Evolutionary conservation across 805 yeast genomes (phyloP).

Genomic region (Yarrowia bubula): DNA sequence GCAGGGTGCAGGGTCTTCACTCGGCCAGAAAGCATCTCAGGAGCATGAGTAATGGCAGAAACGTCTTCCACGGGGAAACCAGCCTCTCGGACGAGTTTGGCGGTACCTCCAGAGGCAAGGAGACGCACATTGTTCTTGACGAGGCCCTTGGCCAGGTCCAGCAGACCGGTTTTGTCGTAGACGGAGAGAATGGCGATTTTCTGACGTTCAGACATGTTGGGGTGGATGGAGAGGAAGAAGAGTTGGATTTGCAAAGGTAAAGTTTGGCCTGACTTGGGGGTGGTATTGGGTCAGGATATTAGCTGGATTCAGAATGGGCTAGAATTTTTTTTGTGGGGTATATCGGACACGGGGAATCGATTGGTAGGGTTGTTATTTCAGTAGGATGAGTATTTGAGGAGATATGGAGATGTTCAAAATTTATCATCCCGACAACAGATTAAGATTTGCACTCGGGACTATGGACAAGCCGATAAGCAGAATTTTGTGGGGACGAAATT

Average conservation of each 20-base stretch:
- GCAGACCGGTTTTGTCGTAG: constrained; percentile 93
- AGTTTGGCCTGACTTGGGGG: not conserved
- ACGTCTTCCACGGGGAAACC: constrained; percentile 98
- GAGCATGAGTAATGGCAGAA: constrained; percentile 92
- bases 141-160: constrained; percentile 95
- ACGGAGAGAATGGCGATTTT: constrained; percentile 96
- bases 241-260: not conserved
- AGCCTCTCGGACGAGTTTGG: constrained; percentile 89
- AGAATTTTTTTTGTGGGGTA: no score
- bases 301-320: no score
- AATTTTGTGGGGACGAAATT: not conserved
- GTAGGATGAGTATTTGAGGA: not conserved
- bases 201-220: constrained; percentile 32
- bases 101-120: constrained; percentile 97
- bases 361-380: not conserved
- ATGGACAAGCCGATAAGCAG: not conserved
- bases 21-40: constrained; percentile 98
- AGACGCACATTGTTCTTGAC: constrained; percentile 84
- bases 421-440: not conserved
- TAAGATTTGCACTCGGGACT: not conserved
- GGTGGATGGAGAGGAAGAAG: not conserved
- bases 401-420: not conserved
- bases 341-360: not conserved
- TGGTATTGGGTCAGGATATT: no score
- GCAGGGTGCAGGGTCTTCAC: constrained; percentile 99